These are phyloP conservation scores for Silene latifolia DNA, from an alignment of 148 eudicot genomes.

Conservation along the genomic window DNA sequence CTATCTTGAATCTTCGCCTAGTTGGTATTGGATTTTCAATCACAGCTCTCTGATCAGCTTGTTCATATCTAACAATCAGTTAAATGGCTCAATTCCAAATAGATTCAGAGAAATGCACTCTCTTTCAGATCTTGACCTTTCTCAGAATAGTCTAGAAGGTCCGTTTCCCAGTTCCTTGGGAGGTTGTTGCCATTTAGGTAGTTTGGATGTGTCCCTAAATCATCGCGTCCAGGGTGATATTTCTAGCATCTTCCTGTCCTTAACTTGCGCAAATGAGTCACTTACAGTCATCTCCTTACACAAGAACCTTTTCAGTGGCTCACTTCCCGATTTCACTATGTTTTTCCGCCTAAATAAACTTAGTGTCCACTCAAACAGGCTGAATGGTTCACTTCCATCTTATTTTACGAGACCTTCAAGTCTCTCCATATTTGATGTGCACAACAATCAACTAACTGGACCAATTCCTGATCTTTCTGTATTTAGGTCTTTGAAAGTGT, in stretches of 20 bases:
- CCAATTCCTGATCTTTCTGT: slow-evolving; percentile 28
- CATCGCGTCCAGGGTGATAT: not conserved
- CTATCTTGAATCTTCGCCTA: slow-evolving; percentile 6
- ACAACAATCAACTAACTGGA: slow-evolving; percentile 24
- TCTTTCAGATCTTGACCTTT: too few species aligned
- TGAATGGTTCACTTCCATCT: slow-evolving; percentile 13
- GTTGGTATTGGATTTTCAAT: slow-evolving; percentile 23
- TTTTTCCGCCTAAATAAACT: slow-evolving; percentile 8
- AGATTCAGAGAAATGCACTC: too few species aligned
- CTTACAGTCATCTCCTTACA: not conserved
- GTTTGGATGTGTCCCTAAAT: slow-evolving; percentile 16
- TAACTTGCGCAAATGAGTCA: slow-evolving; percentile 13
- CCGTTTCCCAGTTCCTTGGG: too few species aligned
- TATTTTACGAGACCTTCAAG: not conserved
- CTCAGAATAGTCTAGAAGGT: too few species aligned
- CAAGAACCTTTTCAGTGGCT: slow-evolving; percentile 10
- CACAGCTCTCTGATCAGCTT: slow-evolving; percentile 4
- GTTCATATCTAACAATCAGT: too few species aligned
- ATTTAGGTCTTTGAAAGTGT: slow-evolving; percentile 19
- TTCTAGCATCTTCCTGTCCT: not conserved
- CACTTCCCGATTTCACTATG: slow-evolving; percentile 18
- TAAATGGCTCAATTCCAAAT: too few species aligned
- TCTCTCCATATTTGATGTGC: slow-evolving; percentile 21
- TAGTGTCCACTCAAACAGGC: slow-evolving; percentile 13
- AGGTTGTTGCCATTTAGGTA: not conserved